Evolutionary conservation across 176 grass and related monocot genomes (phyloP).

Genomic region (Coix lacrymajobi): DNA sequence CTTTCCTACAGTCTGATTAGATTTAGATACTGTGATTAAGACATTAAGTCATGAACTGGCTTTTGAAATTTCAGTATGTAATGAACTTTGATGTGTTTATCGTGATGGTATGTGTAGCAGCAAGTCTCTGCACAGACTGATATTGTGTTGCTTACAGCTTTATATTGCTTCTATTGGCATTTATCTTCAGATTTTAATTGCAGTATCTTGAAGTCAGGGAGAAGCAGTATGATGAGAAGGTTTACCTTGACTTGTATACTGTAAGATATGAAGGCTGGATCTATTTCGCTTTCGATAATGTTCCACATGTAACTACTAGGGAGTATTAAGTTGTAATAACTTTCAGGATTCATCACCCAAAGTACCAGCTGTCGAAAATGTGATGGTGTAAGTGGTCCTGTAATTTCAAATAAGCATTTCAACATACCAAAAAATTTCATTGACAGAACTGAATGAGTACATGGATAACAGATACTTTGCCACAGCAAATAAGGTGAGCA

Average conservation of each 20-base stretch:
- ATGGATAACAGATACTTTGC: conserved; percentile 70
- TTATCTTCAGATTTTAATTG: conserved; percentile 51
- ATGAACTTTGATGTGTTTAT: not conserved
- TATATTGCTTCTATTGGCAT: conserved; percentile 21
- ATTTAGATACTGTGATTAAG: not conserved
- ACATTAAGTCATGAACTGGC: not conserved
- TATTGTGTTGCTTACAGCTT: conserved; percentile 18
- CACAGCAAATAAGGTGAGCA: conserved; percentile 54
- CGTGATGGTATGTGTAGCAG: not conserved
- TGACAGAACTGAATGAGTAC: conserved; percentile 17
- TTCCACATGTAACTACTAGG: not conserved
- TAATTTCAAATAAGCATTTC: conserved; percentile 8
- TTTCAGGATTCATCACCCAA: conserved; percentile 56
- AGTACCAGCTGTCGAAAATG: conserved; percentile 48
- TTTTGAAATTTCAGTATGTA: not conserved
- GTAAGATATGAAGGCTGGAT: conserved; percentile 43
- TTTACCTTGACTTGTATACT: conserved; percentile 79
- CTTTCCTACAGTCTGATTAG: too few species aligned
- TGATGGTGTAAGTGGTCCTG: conserved; percentile 81
- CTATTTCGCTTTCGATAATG: conserved; percentile 2
- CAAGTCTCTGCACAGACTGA: not conserved
- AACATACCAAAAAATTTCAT: not conserved
- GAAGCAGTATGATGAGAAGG: conserved; percentile 91
- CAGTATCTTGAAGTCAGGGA: conserved; percentile 91
- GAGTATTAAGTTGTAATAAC: not conserved